A percentile compares a stretch with the other conserved stretches of the same genome.
Evolutionary conservation across 306 rosid species (phyloP).

Genomic region (Vigna nakashimae): DNA sequence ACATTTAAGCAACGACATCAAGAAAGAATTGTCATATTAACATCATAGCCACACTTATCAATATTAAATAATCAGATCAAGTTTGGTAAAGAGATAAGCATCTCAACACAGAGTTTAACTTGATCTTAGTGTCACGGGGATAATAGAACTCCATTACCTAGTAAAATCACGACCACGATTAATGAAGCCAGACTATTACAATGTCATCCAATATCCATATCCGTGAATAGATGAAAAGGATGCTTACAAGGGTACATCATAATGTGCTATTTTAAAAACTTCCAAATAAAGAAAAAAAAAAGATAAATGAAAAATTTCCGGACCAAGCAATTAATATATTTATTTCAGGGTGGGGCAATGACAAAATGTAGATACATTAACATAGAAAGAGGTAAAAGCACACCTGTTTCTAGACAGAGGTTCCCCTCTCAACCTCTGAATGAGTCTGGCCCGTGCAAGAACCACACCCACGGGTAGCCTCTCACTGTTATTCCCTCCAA

Average conservation of each 20-base stretch:
- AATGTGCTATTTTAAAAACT: neutral
- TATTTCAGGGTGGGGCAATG: neutral
- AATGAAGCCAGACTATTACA: neutral
- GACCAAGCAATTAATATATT: neutral
- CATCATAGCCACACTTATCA: neutral
- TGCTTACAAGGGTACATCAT: neutral
- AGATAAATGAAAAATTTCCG: neutral
- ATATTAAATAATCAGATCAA: neutral
- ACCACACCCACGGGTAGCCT: constrained; percentile 82
- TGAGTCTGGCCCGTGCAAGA: constrained; percentile 85
- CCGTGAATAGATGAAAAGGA: neutral
- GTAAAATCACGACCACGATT: neutral
- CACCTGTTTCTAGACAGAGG: constrained; percentile 69
- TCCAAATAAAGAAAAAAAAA: neutral
- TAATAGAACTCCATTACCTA: neutral
- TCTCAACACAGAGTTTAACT: neutral
- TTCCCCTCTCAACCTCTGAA: constrained; percentile 85
- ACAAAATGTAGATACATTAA: neutral
- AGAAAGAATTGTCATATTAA: neutral
- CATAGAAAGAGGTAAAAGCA: constrained; percentile 11
- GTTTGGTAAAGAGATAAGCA: neutral
- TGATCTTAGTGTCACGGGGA: neutral
- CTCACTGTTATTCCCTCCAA: constrained; percentile 51
- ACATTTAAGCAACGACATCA: constrained; percentile 10
- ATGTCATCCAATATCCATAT: neutral